These are phyloP conservation scores for Mallotus repandus DNA, from an alignment of 441 rosid genomes.

Conservation along the genomic window DNA sequence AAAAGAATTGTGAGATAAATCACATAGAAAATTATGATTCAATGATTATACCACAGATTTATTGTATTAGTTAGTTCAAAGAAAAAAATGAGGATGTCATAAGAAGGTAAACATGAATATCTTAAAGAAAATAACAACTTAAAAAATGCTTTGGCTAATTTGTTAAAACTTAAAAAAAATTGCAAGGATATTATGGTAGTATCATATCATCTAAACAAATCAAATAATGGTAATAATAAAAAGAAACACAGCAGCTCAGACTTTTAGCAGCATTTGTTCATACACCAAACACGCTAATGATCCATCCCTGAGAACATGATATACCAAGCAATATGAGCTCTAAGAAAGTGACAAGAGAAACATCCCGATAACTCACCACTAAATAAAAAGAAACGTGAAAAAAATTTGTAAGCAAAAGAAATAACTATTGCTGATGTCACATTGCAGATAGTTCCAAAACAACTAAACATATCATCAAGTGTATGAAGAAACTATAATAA, in stretches of 20 bases:
- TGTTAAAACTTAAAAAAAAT: not conserved
- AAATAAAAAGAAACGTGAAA: not conserved
- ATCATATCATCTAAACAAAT: not conserved
- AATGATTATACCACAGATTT: not conserved
- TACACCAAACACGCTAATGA: not conserved
- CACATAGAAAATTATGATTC: not conserved
- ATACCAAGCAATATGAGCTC: not conserved
- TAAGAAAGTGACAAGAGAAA: not conserved
- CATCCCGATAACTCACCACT: not conserved
- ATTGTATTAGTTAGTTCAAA: not conserved
- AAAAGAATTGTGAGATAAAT: not conserved
- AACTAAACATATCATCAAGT: not conserved
- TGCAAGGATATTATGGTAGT: not conserved
- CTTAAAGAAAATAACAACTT: not conserved
- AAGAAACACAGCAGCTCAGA: not conserved
- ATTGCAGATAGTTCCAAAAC: not conserved
- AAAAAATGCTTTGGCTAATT: not conserved
- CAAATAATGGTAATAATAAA: not conserved
- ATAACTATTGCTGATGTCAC: not conserved
- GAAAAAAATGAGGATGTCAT: not conserved
- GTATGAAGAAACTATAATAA: not conserved
- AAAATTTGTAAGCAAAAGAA: not conserved
- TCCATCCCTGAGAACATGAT: not conserved
- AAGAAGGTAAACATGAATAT: not conserved
- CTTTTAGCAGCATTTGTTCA: not conserved